These are phyloP conservation scores for Protomyces macrosporus DNA, from an alignment of 1,139 yeast genomes.

Conservation along the genomic window DNA sequence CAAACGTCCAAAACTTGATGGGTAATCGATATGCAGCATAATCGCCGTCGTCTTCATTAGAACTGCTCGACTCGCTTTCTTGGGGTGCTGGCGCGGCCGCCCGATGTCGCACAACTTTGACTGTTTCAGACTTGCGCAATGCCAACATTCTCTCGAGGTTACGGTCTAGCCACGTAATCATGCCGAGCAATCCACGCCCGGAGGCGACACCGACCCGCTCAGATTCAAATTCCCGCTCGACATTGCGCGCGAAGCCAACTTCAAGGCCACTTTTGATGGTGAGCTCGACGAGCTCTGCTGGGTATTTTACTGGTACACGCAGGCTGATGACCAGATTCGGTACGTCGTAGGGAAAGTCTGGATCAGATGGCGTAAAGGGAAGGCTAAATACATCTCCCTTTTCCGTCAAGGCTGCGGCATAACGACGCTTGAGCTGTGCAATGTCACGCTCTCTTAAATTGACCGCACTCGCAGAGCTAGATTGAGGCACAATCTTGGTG, in stretches of 20 bases:
- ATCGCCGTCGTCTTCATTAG: neutral
- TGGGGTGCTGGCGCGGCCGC: neutral
- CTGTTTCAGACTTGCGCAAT: constrained; percentile 54
- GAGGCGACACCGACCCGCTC: constrained; percentile 12
- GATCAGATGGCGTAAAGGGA: constrained; percentile 53
- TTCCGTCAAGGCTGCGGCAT: neutral
- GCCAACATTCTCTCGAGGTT: constrained; percentile 55
- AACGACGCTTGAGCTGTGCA: constrained; percentile 12
- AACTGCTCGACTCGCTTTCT: neutral
- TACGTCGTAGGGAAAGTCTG: constrained; percentile 67
- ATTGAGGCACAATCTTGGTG: neutral
- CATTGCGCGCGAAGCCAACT: constrained; percentile 59
- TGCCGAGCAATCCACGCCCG: constrained; percentile 44
- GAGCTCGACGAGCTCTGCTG: constrained; percentile 39
- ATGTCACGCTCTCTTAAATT: constrained; percentile 8
- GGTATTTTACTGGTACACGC: constrained; percentile 54
- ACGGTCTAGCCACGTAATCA: constrained; percentile 53
- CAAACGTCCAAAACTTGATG: neutral
- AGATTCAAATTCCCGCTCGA: constrained; percentile 58
- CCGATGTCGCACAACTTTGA: constrained; percentile 45
- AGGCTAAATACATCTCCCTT: neutral
- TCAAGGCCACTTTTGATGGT: constrained; percentile 64
- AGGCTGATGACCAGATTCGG: constrained; percentile 50
- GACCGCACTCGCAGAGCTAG: neutral
- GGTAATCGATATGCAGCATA: neutral